Percentiles rank a stretch among this genome's conserved stretches.
These are phyloP conservation scores for Beauveria varroae DNA, from an alignment of 2,329 filamentous ascomycete genomes.

Conservation along the genomic window DNA sequence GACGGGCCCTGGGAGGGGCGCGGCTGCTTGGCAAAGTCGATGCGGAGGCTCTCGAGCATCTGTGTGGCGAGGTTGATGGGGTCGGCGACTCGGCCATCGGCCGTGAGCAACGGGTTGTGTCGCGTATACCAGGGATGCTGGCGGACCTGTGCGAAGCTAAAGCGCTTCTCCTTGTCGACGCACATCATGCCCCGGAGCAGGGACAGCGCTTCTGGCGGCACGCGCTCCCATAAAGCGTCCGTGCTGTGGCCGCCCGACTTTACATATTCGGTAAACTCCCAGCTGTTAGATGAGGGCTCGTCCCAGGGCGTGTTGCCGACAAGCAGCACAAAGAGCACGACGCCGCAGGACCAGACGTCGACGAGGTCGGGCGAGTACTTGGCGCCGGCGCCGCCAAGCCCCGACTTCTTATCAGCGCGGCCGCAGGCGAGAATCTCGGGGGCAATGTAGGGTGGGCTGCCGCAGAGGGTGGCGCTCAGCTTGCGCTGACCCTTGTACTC, in stretches of 20 bases:
- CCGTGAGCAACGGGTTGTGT: slow-evolving; percentile 65
- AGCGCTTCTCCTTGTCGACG: slow-evolving; percentile 65
- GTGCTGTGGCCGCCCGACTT: slow-evolving; percentile 70
- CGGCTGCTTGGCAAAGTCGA: slow-evolving; percentile 72
- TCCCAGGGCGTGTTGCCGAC: slow-evolving; percentile 98
- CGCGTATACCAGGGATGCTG: slow-evolving; percentile 93
- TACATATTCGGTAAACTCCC: slow-evolving; percentile 85
- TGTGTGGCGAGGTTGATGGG: slow-evolving; percentile 82
- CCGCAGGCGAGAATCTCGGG: slow-evolving; percentile 71
- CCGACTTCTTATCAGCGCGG: slow-evolving; percentile 36
- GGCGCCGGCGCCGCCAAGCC: slow-evolving; percentile 37
- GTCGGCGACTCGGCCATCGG: slow-evolving; percentile 68
- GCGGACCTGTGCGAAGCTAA: slow-evolving; percentile 78
- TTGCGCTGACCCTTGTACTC: slow-evolving; percentile 80
- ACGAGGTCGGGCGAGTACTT: slow-evolving; percentile 73
- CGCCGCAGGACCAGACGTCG: slow-evolving; percentile 95
- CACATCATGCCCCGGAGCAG: slow-evolving; percentile 90
- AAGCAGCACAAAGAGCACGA: slow-evolving; percentile 92
- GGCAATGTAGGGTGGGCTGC: slow-evolving; percentile 93
- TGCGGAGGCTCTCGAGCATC: slow-evolving; percentile 86
- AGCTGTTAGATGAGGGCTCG: slow-evolving; percentile 76
- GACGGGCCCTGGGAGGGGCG: slow-evolving; percentile 37
- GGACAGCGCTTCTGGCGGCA: slow-evolving; percentile 69
- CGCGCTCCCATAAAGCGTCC: slow-evolving; percentile 76
- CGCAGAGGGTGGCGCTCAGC: slow-evolving; percentile 80